phyloP scores from a whole-genome alignment of 495 filamentous ascomycete species.

The Penicillium cosmopolitanum region DNA sequence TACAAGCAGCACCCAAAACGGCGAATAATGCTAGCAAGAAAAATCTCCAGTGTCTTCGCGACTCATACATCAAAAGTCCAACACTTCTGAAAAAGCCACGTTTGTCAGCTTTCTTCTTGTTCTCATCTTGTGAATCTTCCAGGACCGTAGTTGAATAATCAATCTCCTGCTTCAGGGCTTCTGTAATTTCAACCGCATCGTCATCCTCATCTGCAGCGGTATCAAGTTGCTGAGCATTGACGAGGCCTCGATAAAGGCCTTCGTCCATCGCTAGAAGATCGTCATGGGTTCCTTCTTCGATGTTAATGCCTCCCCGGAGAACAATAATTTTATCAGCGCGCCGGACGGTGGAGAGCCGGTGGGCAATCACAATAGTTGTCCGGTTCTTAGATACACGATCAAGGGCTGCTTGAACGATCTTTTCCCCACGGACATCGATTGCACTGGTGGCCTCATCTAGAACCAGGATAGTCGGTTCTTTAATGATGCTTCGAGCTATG shows the following conservation, averaged over 20 bases:
- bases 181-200: slow-evolving; percentile 46
- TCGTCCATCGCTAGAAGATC: slow-evolving; percentile 38
- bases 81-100: slow-evolving; percentile 5
- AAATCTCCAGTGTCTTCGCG: background rate
- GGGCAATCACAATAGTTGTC: slow-evolving; percentile 56
- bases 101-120: background rate
- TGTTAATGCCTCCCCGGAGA: slow-evolving; percentile 45
- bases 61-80: slow-evolving; percentile 1
- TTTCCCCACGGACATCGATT: slow-evolving; percentile 53
- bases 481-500: slow-evolving; percentile 79
- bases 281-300: slow-evolving; percentile 56
- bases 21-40: background rate
- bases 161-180: slow-evolving; percentile 27
- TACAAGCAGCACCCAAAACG: slow-evolving; percentile 50
- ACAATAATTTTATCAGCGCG: slow-evolving; percentile 58
- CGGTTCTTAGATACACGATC: slow-evolving; percentile 41
- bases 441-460: slow-evolving; percentile 57
- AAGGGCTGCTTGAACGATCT: slow-evolving; percentile 50
- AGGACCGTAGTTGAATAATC: background rate
- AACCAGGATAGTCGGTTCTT: slow-evolving; percentile 78
- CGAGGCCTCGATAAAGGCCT: slow-evolving; percentile 52
- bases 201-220: slow-evolving; percentile 17
- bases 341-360: slow-evolving; percentile 60
- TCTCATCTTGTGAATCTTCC: background rate
- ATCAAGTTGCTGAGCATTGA: slow-evolving; percentile 35